A percentile compares a stretch with the other conserved stretches of the same genome.
These are phyloP conservation scores for Candida cerambycidarum DNA, from an alignment of 805 yeast species.

Conservation along the genomic window DNA sequence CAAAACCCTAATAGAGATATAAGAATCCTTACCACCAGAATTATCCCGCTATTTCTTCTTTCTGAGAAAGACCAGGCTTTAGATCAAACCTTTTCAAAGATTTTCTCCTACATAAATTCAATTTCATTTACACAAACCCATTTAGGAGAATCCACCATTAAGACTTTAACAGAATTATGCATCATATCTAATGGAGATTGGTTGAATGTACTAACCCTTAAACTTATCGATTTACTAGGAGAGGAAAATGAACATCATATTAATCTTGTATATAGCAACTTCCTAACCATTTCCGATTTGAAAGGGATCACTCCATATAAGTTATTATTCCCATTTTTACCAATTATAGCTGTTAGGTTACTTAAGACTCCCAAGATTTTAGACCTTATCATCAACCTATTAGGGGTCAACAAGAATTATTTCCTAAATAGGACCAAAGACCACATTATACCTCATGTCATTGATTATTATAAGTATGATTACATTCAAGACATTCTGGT, in stretches of 20 bases:
- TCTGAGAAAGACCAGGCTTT: conserved; percentile 35
- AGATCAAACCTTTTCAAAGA: conserved; percentile 41
- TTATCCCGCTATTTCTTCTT: conserved; percentile 54
- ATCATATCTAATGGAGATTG: conserved; percentile 64
- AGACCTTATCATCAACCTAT: conserved; percentile 58
- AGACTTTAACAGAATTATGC: conserved; percentile 65
- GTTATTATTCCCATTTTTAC: conserved; percentile 74
- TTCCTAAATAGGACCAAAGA: conserved; percentile 69
- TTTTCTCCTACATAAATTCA: conserved; percentile 40
- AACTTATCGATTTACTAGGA: conserved; percentile 64
- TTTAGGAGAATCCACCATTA: conserved; percentile 58
- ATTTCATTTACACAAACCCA: conserved; percentile 36
- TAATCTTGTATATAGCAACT: conserved; percentile 65
- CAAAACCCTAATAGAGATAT: conserved; percentile 49
- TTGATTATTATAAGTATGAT: conserved; percentile 64
- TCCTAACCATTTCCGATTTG: conserved; percentile 56
- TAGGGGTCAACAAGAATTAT: conserved; percentile 59
- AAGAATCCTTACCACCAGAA: conserved; percentile 50
- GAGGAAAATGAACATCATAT: conserved; percentile 64
- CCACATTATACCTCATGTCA: conserved; percentile 73
- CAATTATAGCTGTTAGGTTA: conserved; percentile 63
- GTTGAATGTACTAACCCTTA: conserved; percentile 62
- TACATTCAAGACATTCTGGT: conserved; percentile 63
- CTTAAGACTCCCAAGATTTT: conserved; percentile 61
- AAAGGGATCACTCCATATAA: conserved; percentile 72